phyloP scores from a whole-genome alignment of 1,284 basidiomycete species.

The Irpex lacteus region DNA sequence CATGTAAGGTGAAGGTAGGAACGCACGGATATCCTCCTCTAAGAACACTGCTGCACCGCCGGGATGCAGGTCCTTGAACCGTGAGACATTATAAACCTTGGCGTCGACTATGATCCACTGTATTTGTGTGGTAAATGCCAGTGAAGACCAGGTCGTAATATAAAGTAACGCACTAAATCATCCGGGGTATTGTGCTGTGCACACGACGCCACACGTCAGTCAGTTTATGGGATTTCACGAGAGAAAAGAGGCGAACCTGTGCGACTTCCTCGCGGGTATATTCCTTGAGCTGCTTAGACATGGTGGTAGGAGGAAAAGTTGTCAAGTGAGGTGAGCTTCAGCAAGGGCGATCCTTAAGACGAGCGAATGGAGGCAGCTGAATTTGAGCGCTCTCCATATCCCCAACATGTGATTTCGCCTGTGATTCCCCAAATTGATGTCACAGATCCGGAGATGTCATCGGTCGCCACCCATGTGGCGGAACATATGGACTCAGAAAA shows the following conservation, averaged over 20 bases:
- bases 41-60: constrained; percentile 76
- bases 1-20: constrained; percentile 1
- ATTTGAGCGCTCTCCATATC: neutral
- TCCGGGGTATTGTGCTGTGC: constrained; percentile 15
- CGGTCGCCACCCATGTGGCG: neutral
- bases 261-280: constrained; percentile 15
- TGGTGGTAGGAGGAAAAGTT: neutral
- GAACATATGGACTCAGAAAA: too few relatives aligned
- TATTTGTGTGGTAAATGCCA: neutral
- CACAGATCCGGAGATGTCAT: neutral
- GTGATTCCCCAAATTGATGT: neutral
- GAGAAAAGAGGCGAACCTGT: constrained; percentile 9
- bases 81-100: constrained; percentile 79
- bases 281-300: neutral
- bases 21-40: constrained; percentile 71
- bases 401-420: neutral
- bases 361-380: neutral
- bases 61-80: constrained; percentile 79
- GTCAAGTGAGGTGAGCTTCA: neutral
- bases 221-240: neutral
- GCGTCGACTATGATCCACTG: constrained; percentile 85
- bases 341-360: neutral
- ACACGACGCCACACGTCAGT: neutral
- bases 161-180: constrained; percentile 13
- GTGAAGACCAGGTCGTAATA: neutral